Evolutionary conservation across 306 rosid genomes (phyloP).

Genomic region (Carpinus viminea): DNA sequence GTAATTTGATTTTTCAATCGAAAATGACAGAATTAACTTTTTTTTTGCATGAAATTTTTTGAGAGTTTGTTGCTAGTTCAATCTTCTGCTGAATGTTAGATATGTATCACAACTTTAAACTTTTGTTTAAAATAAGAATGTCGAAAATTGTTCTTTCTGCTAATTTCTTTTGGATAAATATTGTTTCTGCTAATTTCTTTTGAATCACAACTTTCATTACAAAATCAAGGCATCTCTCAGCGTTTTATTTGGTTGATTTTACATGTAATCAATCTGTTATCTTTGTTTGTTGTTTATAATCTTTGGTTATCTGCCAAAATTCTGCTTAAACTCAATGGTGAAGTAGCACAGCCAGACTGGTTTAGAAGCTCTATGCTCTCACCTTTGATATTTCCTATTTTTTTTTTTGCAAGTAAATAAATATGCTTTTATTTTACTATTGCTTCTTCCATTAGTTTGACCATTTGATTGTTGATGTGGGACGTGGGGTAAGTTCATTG

Average conservation of each 20-base stretch:
- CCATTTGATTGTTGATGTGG: neutral
- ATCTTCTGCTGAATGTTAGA: constrained; percentile 10
- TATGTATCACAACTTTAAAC: neutral
- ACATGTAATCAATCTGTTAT: neutral
- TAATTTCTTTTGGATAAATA: neutral
- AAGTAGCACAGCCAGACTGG: neutral
- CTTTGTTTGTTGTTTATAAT: neutral
- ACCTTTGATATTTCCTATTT: neutral
- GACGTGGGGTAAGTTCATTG: neutral
- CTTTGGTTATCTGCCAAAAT: neutral
- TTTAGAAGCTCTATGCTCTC: neutral
- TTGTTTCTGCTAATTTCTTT: neutral
- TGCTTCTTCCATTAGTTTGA: neutral
- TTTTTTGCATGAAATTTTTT: neutral
- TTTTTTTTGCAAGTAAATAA: neutral
- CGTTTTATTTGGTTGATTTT: neutral
- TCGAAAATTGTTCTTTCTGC: constrained; percentile 16
- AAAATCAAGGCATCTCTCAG: neutral
- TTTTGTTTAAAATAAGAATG: neutral
- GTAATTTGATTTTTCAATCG: neutral
- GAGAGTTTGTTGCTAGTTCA: constrained; percentile 1
- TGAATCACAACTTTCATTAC: neutral
- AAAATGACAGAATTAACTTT: neutral
- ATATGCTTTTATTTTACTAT: neutral
- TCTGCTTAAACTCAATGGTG: neutral